phyloP scores from a whole-genome alignment of 495 filamentous ascomycete species.

The Rostrohypoxylon terebratum region DNA sequence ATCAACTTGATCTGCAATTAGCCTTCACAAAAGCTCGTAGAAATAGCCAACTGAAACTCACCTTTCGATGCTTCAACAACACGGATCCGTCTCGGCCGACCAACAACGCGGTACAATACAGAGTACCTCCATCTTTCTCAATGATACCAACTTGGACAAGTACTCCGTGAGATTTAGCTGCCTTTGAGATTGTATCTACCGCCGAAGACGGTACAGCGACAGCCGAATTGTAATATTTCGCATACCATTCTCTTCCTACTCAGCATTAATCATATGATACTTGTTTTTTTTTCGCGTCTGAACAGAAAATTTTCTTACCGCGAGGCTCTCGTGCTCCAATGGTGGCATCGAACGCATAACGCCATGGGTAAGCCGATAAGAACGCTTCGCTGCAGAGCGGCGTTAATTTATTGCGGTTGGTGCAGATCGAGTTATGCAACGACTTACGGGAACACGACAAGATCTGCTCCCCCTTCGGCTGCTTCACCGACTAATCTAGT shows the following conservation, averaged over 20 bases:
- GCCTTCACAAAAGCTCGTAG: not conserved
- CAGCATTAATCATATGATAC: slow-evolving; percentile 16
- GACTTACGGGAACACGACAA: slow-evolving; percentile 61
- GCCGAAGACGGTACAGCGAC: slow-evolving; percentile 52
- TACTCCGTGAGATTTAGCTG: slow-evolving; percentile 51
- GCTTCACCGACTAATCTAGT: slow-evolving; percentile 55
- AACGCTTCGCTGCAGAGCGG: slow-evolving; percentile 51
- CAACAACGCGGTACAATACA: slow-evolving; percentile 56
- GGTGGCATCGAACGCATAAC: slow-evolving; percentile 59
- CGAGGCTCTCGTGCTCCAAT: slow-evolving; percentile 56
- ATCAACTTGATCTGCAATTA: slow-evolving; percentile 49
- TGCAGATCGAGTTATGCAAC: slow-evolving; percentile 37
- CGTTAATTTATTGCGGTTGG: slow-evolving; percentile 12
- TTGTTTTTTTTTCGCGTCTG: not conserved
- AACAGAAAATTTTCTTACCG: slow-evolving; percentile 43
- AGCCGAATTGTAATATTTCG: slow-evolving; percentile 55
- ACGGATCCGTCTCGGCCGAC: slow-evolving; percentile 53
- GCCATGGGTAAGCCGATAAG: slow-evolving; percentile 58
- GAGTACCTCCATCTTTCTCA: slow-evolving; percentile 57
- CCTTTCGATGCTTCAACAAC: slow-evolving; percentile 55
- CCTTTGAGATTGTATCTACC: slow-evolving; percentile 50
- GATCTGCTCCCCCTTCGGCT: slow-evolving; percentile 55
- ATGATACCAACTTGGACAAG: slow-evolving; percentile 56
- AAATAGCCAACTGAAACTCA: slow-evolving; percentile 21
- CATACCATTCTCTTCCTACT: slow-evolving; percentile 56